These are phyloP conservation scores for Eleusine indica DNA, from an alignment of 176 grass and related monocot genomes.

Conservation along the genomic window DNA sequence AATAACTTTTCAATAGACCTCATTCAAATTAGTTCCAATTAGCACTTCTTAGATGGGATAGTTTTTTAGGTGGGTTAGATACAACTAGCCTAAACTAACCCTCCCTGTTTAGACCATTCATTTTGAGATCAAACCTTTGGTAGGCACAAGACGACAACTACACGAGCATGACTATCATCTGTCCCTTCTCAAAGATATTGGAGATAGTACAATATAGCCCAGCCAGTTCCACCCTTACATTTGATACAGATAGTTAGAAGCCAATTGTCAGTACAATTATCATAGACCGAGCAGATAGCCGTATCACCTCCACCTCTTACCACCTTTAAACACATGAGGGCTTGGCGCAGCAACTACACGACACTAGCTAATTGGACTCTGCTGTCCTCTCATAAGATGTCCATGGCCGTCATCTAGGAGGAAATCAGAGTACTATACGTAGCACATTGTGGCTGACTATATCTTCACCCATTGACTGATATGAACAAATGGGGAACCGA, in stretches of 20 bases:
- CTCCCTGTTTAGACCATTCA: background rate
- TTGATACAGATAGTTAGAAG: constrained; percentile 48
- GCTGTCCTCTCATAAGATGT: background rate
- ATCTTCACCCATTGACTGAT: constrained; percentile 43
- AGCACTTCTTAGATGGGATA: too few species aligned
- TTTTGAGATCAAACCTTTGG: background rate
- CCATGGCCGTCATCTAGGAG: background rate
- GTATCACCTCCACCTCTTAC: background rate
- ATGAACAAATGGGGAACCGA: constrained; percentile 57
- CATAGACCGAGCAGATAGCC: constrained; percentile 14
- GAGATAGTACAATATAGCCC: background rate
- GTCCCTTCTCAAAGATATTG: background rate
- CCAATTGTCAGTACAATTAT: constrained; percentile 36
- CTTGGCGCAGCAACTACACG: constrained; percentile 13
- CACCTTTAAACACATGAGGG: constrained; percentile 14
- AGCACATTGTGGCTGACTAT: background rate
- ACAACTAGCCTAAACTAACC: too few species aligned
- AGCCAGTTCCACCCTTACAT: constrained; percentile 22
- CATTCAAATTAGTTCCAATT: too few species aligned
- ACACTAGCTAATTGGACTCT: background rate
- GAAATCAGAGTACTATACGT: background rate
- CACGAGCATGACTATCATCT: background rate
- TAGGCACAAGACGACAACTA: background rate
- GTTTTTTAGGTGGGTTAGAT: too few species aligned
- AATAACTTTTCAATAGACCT: too few species aligned